Evolutionary conservation across 306 rosid genomes (phyloP), one percentile per base, ranked within the genome.

Genomic region (Acacia crassicarpa): DNA sequence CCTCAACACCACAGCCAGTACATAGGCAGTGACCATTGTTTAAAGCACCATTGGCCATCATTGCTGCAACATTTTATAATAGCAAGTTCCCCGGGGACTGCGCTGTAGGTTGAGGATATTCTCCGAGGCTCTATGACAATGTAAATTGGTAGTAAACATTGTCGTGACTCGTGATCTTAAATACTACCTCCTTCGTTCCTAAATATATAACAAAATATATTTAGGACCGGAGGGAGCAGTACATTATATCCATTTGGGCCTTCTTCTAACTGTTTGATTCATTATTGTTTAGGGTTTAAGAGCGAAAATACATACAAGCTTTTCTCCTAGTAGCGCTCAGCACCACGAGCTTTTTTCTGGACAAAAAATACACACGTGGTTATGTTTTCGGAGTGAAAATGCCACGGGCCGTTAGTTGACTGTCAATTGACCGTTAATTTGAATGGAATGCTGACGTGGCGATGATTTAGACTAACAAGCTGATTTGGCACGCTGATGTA

Each of bases 11-110:
- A 5, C 93, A 86, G 8, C 88, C 95, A 22, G 91, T 89, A 35
- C 95, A 85, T 80, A 85, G 95, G 78, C 95, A 91, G 85, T 91
- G 84, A 89, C 74, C 27, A 13, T 41, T 62, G 43, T 76, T 82
- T 74, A 38, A 38, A 23, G 35, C 40, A 72, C 72, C 80, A 83
- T 63, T 72, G 33, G 62, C 65, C 19, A 81, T 43, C 70, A 59
- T 14, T 14, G 49, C 78, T 35, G 62, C 82, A 72, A 72, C 74
- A 59, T 51, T 56, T 33, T 78, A 58, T 58, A 22, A 84, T 76
- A 43, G 73, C 51, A 67, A 82, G 67, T 46, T 59, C 74, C 43
- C 40, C 65, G 23, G 45, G 85, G 81, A 80, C 84, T 77, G 74
- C 65, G 59, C 84, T 74, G 84, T 84, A 54, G 35, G 83, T 78